Base-by-base conservation (phyloP, 2,329 filamentous ascomycete species). In the Exophiala dermatitidis region DNA sequence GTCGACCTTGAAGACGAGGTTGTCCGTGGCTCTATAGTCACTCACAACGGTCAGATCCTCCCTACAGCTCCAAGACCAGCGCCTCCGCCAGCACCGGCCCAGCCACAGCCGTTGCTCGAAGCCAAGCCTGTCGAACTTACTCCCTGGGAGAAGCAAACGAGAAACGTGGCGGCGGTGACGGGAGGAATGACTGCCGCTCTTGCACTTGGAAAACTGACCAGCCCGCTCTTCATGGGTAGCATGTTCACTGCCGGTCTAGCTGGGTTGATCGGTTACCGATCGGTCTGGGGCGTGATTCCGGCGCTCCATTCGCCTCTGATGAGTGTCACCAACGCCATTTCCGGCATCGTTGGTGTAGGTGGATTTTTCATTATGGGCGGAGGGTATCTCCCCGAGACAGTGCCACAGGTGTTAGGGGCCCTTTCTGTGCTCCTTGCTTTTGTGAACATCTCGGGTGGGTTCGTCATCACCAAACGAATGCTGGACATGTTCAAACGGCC, bases 241-340 rank as follows among this genome's bases (percentile, higher is more conserved):
- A 81, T 84, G 44, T 91, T 95, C 66, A 90, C 86, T 0, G 93
- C 93, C 68, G 83, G 85, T 10, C 74, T 95, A 43, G 88, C 90
- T 45, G 87, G 88, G 63, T 73, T 95, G 30, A 89, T 95, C 59
- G 90, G 89, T 5, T 95, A 95, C 65, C 81, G 89, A 46, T 88
- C 88, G 4, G 87, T 95, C 28, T 95, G 89, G 89, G 88, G 88
- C 49, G 89, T 95, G 8, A 74, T 77, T 0, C 89, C 89, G 5
- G 88, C 89, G 34, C 76, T 95, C 3, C 90, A 95, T 68, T 91
- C 87, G 1, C 90, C 89, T 1, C 73, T 95, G 3, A 95, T 95
- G 90, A 90, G 86, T 62, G 89, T 94, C 34, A 95, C 90, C 5
- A 95, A 95, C 67, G 90, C 90, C 30, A 95, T 95, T 62, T 93